These are phyloP conservation scores for Ampelomyces quisqualis DNA, from an alignment of 2,329 filamentous ascomycete species.

Conservation along the genomic window DNA sequence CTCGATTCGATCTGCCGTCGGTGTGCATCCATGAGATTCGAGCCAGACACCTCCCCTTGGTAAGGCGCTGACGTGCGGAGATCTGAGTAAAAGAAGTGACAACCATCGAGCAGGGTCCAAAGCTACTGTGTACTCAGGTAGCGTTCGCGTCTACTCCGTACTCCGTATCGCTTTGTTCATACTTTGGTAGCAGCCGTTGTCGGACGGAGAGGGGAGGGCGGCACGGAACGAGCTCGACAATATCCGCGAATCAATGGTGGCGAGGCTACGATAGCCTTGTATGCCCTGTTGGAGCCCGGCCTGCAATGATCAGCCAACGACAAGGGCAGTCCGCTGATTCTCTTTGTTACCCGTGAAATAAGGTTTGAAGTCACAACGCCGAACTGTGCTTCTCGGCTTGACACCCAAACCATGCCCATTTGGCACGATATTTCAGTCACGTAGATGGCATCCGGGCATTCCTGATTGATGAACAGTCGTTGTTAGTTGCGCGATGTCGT, in stretches of 20 bases:
- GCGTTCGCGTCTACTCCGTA: background rate
- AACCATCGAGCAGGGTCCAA: conserved; percentile 2
- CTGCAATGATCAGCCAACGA: conserved; percentile 17
- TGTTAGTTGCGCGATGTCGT: no score
- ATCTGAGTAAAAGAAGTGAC: conserved; percentile 11
- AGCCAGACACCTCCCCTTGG: conserved; percentile 9
- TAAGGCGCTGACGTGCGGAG: conserved; percentile 18
- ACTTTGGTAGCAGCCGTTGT: conserved; percentile 19
- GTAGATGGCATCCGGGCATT: no score
- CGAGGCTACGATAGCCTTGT: conserved; percentile 10
- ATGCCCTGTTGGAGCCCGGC: conserved; percentile 27
- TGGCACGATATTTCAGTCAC: no score
- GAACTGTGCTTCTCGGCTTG: background rate
- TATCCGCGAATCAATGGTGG: conserved; percentile 30
- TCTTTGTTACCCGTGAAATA: conserved; percentile 7
- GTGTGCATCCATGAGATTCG: background rate
- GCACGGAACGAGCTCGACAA: conserved; percentile 30
- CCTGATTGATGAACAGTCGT: no score
- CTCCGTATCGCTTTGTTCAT: conserved; percentile 8
- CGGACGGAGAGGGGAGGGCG: conserved; percentile 28
- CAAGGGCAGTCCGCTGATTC: conserved; percentile 10
- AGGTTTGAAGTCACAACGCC: background rate
- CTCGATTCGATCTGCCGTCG: background rate
- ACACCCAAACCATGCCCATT: background rate
- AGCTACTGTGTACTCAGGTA: background rate